Evolutionary conservation across 495 filamentous ascomycete species (phyloP), one percentile per base, ranked within the genome.

Genomic region (Wilcoxina mikolae): DNA sequence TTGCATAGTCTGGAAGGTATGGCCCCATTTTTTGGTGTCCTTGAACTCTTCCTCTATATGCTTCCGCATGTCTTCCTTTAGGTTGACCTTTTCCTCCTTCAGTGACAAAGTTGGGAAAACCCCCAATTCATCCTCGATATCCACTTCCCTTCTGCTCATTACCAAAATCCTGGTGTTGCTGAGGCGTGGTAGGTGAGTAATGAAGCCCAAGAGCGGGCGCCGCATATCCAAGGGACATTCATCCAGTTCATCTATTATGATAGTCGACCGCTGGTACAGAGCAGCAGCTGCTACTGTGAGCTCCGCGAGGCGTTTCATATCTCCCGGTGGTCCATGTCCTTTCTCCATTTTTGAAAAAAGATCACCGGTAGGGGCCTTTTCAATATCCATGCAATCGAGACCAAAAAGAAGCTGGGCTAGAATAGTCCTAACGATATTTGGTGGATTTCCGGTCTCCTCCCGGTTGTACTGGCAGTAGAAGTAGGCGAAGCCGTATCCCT

Each of bases 31-130:
- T 2, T 15, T 49, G 7, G 22, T 27, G 25, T 49, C 25, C 46
- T 49, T 15, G 24, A 49, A 49, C 27, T 49, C 27, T 1, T 27
- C 46, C 2, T 49, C 46, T 15, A 49, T 29, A 15, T 28, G 25
- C 29, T 49, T 49, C 12, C 46, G 46, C 46, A 49, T 49, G 27
- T 49, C 46, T 15, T 28, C 25, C 3, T 27, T 49, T 1, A 49
- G 46, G 29, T 49, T 49, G 3, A 49, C 3, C 1, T 11, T 25
- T 23, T 49, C 46, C 12, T 29, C 25, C 24, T 29, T 4, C 25
- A 49, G 25, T 18, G 22, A 15, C 15, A 49, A 15, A 20, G 20
- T 2, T 10, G 24, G 24, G 25, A 49, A 49, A 20, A 28, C 46
- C 29, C 25, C 12, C 11, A 49, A 29, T 15, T 27, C 10, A 2